phyloP scores from a whole-genome alignment of 805 yeast genomes.

The Candida oleophila region DNA sequence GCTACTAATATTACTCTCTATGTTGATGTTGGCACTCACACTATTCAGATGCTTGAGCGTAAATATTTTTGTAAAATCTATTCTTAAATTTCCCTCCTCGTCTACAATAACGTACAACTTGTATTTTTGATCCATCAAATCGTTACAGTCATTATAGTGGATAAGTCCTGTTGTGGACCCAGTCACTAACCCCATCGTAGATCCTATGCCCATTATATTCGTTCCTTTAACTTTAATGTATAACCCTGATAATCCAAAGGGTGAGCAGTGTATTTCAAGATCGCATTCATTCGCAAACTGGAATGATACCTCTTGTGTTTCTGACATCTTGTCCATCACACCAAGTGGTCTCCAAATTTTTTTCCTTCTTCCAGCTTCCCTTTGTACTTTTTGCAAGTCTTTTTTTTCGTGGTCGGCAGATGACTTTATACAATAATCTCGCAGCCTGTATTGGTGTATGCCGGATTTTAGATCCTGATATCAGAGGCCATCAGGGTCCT shows the following conservation, averaged over 20 bases:
- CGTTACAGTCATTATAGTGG: constrained; percentile 48
- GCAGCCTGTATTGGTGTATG: too few species aligned
- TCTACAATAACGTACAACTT: constrained; percentile 50
- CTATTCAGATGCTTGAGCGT: constrained; percentile 10
- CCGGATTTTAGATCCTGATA: too few species aligned
- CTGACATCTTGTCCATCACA: constrained; percentile 11
- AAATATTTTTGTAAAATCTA: constrained; percentile 51
- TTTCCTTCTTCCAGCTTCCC: background rate
- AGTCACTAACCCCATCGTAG: constrained; percentile 56
- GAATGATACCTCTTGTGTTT: constrained; percentile 23
- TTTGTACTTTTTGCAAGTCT: too few species aligned
- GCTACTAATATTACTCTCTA: constrained; percentile 4
- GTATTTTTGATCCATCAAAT: constrained; percentile 46
- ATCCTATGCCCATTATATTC: constrained; percentile 53
- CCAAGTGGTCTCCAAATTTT: too few species aligned
- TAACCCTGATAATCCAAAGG: constrained; percentile 53
- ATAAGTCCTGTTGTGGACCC: constrained; percentile 50
- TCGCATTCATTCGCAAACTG: constrained; percentile 51
- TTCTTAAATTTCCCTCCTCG: constrained; percentile 44
- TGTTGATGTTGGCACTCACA: background rate
- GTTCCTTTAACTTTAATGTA: constrained; percentile 49
- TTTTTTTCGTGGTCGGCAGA: too few species aligned
- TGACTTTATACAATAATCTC: too few species aligned
- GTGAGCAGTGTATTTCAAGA: constrained; percentile 55
- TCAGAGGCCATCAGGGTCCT: too few species aligned